Evolutionary conservation across 1,284 basidiomycete species (phyloP), one percentile per base, ranked within the genome.

Genomic region (Malassezia pachydermatis): DNA sequence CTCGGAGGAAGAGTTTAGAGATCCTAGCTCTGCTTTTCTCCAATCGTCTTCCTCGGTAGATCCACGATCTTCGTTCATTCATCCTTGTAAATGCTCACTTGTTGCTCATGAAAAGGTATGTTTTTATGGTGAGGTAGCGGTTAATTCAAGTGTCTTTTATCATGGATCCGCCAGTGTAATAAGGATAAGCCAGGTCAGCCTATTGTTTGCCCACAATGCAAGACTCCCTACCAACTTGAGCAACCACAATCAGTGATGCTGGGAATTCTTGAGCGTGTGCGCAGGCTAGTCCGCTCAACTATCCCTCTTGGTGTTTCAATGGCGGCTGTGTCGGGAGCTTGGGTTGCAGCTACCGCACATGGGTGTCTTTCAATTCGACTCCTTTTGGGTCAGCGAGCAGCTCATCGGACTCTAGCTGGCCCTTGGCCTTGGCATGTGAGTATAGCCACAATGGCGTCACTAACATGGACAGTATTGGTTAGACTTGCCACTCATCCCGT

Each of bases 401-500:
- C 50, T 9, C 38, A 40, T 16, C 38, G 50, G 8, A 25, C 36
- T 1, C 36, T 52, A 8, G 16, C 27, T 5, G 30, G 20, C 9
- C 39, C 37, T 9, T 52, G 50, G 50, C 50, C 50, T 5, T 52
- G 39, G 50, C 50, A 52, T 36, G 46, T 48, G 30, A n/a, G 46
- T 48, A 11, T 19, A 13, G 3, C 29, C 8, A 24, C 2, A 22
- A 8, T 33, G 22, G 22, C 5, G 24, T 29, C 10, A 14, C 46
- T 48, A 16, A 48, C 46, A 4, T 20, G 57, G 55, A 58, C 60
- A 65, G 44, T 65, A 51, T 41, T 69, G 64, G 60, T 23, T 69
- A 38, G 63, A 70, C 27, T 61, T 70, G 19, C 67, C 67, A 19
- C 40, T 68, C 35, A 63, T 70, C 20, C 67, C 67, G 1, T 59